Evolutionary conservation across 2,329 filamentous ascomycete genomes (phyloP).

Genomic region (Epichloe festucae): DNA sequence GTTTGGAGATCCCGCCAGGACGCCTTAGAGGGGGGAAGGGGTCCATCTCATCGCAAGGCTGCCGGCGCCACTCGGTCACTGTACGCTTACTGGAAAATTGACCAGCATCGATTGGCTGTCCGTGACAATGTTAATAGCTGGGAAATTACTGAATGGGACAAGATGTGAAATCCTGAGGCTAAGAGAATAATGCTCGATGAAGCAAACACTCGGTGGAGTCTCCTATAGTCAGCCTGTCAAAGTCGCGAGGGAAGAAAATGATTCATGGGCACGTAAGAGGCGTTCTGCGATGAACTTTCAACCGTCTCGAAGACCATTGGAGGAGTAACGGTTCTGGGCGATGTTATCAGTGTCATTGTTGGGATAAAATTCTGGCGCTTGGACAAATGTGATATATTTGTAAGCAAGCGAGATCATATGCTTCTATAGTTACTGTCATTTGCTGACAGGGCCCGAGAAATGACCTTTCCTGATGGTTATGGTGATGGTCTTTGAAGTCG

Average conservation of each 20-base stretch:
- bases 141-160: constrained; percentile 45
- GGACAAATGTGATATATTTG: background rate
- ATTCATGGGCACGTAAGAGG: background rate
- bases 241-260: background rate
- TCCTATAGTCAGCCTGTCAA: background rate
- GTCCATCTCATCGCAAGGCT: constrained; percentile 50
- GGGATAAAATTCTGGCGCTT: background rate
- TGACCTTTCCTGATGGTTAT: background rate
- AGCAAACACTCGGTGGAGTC: background rate
- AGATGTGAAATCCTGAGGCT: background rate
- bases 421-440: constrained; percentile 1
- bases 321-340: background rate
- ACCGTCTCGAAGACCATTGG: background rate
- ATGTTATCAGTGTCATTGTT: background rate
- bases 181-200: background rate
- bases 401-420: background rate
- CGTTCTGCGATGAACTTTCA: constrained; percentile 2
- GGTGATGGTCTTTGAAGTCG: background rate
- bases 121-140: constrained; percentile 51
- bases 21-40: constrained; percentile 46
- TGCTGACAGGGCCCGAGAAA: background rate
- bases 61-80: constrained; percentile 50
- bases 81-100: constrained; percentile 57
- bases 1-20: constrained; percentile 50
- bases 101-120: constrained; percentile 56